Conservation (phyloP, 768 basidiomycete genomes). For the Tricholoma matsutake region DNA sequence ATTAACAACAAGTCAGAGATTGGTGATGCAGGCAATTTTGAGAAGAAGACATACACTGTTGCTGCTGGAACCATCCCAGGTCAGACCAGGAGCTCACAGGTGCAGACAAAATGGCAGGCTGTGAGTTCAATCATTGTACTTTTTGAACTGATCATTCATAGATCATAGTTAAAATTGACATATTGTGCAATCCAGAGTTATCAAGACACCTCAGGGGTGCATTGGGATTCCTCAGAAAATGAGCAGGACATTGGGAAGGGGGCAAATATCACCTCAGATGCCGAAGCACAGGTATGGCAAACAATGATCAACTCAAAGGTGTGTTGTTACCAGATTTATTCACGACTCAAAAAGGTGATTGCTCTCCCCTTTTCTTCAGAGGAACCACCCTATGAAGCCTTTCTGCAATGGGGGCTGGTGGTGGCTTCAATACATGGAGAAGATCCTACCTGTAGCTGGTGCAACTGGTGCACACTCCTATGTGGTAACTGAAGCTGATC, state of each 20-base stretch:
- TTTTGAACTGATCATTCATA: not conserved
- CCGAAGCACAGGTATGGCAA: too few species aligned
- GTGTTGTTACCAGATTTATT: not conserved
- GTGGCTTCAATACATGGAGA: not conserved
- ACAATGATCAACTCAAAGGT: not conserved
- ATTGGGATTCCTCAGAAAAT: not conserved
- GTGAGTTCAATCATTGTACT: not conserved
- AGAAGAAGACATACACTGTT: not conserved
- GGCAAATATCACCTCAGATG: not conserved
- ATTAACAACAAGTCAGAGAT: not conserved
- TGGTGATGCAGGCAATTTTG: not conserved
- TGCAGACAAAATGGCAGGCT: not conserved
- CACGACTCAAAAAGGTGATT: not conserved
- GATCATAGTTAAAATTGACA: not conserved
- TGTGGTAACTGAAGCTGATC: not conserved
- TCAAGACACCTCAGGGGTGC: not conserved
- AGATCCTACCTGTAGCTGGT: not conserved
- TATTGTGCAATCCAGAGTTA: too few species aligned
- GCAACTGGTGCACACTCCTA: too few species aligned
- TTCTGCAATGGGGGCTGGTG: not conserved
- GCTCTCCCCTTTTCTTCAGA: not conserved
- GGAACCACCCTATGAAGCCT: too few species aligned
- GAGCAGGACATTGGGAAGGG: not conserved
- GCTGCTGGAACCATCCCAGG: not conserved
- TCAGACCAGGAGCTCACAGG: not conserved